Conservation (phyloP, 345 rosid species). For the Mallotus nudiflorus region DNA sequence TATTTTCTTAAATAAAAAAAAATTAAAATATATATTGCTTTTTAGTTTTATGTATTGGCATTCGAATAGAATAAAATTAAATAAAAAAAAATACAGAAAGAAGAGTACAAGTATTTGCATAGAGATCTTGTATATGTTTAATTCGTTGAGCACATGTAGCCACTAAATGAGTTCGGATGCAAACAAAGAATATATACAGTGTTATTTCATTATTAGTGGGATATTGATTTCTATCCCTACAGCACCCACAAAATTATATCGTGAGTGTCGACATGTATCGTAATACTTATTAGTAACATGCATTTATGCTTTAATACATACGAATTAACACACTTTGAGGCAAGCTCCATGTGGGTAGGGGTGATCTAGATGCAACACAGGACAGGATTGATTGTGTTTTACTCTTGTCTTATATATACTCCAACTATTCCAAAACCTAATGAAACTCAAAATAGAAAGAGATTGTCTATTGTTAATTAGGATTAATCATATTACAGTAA, state of each 20-base stretch:
- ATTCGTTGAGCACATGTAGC: neutral
- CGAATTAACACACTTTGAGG: neutral
- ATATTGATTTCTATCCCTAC: too few species aligned
- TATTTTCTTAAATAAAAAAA: too few species aligned
- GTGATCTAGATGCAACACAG: neutral
- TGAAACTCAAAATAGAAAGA: neutral
- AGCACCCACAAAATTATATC: too few species aligned
- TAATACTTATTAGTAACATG: neutral
- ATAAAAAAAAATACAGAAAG: too few species aligned
- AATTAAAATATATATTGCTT: too few species aligned
- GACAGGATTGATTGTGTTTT: neutral
- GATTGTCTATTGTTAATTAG: neutral
- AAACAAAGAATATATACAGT: neutral
- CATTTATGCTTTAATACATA: neutral
- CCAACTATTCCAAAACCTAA: neutral
- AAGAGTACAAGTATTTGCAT: too few species aligned
- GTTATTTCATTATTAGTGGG: too few species aligned
- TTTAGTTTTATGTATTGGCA: too few species aligned
- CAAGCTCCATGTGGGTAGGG: neutral
- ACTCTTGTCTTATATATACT: neutral
- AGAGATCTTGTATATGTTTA: too few species aligned
- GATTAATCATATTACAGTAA: neutral
- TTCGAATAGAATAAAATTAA: too few species aligned
- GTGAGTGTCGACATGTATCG: too few species aligned
- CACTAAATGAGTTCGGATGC: neutral